Evolutionary conservation across 768 basidiomycete genomes (phyloP), one percentile per base, ranked within the genome.

Genomic region (Mycena filopes): DNA sequence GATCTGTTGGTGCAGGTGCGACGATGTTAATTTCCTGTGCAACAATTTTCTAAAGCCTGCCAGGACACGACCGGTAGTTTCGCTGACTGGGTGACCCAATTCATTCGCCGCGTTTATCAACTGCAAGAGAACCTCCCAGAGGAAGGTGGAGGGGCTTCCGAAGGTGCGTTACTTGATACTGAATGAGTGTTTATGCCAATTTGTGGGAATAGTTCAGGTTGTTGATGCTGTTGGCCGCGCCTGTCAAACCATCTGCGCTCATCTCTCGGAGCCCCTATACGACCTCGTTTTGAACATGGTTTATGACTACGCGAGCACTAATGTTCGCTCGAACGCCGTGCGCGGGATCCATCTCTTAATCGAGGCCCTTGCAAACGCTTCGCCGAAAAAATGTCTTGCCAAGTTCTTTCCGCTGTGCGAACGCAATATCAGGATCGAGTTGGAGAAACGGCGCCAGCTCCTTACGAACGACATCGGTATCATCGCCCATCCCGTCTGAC

Each of bases 381-480:
- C 94, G 70, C 88, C 94, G 5, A 79, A 74, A 54, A 94, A 94
- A 78, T 92, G 92, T 1, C 79, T 96, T 49, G 88, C 84, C 21
- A 91, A 88, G 70, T 94, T 97, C 77, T 83, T 94, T 65, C 87
- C 89, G 0, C 86, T 93, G 45, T 94, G 93, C 74, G 78, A 83
- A 29, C 76, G 79, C 18, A 92, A 89, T 63, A 95, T 97, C 69
- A 78, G 83, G 12, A 79, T 79, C 3, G 95, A 98, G 74, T 82
- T 96, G 15, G 94, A 95, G 67, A 89, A n/a, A 90, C 69, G 95
- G 95, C 6, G 95, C 95, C 10, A 90, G 89, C 72, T 91, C 87
- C 60, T 81, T 84, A 70, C 85, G 84, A 75, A 89, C 90, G 18
- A 95, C 93, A 1, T 90, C 90, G 2, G 80, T 85, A 33, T 88